These are phyloP conservation scores for Eleusine indica DNA, from an alignment of 176 grass and related monocot genomes.

Conservation along the genomic window DNA sequence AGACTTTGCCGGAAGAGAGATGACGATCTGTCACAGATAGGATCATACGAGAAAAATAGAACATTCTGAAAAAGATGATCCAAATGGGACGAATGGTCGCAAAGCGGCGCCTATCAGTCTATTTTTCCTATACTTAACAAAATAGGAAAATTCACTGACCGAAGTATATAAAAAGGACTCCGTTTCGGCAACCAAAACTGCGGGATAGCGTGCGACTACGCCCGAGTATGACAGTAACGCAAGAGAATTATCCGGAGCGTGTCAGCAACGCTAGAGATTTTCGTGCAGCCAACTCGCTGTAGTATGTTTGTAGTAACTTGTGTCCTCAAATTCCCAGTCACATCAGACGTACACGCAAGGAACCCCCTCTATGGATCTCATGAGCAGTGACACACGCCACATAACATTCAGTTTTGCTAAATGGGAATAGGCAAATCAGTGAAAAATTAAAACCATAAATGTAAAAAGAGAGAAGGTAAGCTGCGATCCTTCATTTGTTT, in stretches of 20 bases:
- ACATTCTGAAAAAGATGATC: background rate
- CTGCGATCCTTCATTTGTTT: background rate
- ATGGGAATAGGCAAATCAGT: background rate
- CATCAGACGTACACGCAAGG: background rate
- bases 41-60: background rate
- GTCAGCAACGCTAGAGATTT: background rate
- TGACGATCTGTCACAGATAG: background rate
- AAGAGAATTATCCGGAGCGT: background rate
- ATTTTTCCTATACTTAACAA: background rate
- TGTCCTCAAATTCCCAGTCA: background rate
- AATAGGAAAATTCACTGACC: background rate
- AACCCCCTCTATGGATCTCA: background rate
- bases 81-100: background rate
- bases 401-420: constrained; percentile 10
- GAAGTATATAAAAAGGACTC: background rate
- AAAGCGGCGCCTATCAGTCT: background rate
- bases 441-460: background rate
- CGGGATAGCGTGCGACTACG: background rate
- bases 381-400: background rate
- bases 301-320: background rate
- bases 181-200: background rate
- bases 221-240: background rate
- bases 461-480: background rate
- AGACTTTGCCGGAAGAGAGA: background rate
- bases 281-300: background rate